Evolutionary conservation across 1,284 basidiomycete genomes (phyloP).

Genomic region (Trichosporon coremiiforme): DNA sequence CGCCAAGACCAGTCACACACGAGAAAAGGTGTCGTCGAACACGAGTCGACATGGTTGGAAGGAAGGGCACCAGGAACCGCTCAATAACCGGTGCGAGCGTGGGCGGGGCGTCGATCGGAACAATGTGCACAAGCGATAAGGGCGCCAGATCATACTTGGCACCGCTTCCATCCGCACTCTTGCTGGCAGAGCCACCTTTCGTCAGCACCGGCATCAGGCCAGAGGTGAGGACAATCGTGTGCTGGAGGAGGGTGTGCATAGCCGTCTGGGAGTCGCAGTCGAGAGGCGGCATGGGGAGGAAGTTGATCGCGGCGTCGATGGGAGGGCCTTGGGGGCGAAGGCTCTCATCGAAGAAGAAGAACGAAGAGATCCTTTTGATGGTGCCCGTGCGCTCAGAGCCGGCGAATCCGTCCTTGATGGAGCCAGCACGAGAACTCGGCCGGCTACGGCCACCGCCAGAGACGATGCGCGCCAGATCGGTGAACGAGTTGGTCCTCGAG

Average conservation of each 20-base stretch:
- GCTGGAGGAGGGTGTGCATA: conserved; percentile 47
- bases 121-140: conserved; percentile 43
- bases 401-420: conserved; percentile 4
- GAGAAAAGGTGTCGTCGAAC: conserved; percentile 36
- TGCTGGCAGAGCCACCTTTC: conserved; percentile 11
- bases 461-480: conserved; percentile 22
- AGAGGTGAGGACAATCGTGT: conserved; percentile 43
- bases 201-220: conserved; percentile 40
- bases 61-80: conserved; percentile 43
- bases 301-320: conserved; percentile 50
- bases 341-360: conserved; percentile 20
- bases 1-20: conserved; percentile 33
- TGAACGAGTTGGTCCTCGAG: conserved; percentile 1
- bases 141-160: conserved; percentile 26
- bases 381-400: conserved; percentile 18
- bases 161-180: conserved; percentile 8
- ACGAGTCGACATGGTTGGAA: conserved; percentile 27
- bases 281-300: conserved; percentile 36
- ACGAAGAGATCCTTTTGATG: conserved; percentile 22
- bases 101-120: conserved; percentile 38
- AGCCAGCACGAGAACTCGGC: neutral
- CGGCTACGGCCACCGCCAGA: neutral
- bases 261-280: conserved; percentile 32
- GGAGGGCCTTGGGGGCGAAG: conserved; percentile 26
- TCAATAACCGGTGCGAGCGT: conserved; percentile 45